Evolutionary conservation across 108 stramenopile genomes (phyloP).

Genomic region (Nitzschia sp.): DNA sequence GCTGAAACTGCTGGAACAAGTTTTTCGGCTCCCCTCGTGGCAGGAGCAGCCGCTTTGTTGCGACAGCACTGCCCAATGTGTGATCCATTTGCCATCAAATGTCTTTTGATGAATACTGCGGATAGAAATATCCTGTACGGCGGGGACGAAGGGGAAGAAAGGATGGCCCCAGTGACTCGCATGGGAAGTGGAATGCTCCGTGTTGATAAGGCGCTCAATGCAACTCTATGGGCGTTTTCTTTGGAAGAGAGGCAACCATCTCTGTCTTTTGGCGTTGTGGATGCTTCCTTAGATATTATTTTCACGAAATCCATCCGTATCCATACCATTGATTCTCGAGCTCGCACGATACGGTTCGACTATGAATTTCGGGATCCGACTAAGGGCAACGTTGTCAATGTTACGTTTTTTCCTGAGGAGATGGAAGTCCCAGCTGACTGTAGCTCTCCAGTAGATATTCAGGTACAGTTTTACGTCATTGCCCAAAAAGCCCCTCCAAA

Average conservation of each 20-base stretch:
- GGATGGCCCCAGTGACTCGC: slow-evolving; percentile 20
- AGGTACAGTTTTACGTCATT: slow-evolving; percentile 15
- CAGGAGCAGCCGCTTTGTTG: slow-evolving; percentile 77
- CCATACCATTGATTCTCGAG: neutral
- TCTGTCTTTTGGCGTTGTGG: slow-evolving; percentile 23
- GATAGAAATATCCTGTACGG: slow-evolving; percentile 15
- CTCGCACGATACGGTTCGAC: neutral
- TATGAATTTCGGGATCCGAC: slow-evolving; percentile 1
- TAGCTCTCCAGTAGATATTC: neutral
- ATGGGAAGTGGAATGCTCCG: slow-evolving; percentile 34
- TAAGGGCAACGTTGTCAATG: neutral
- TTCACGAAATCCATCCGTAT: slow-evolving; percentile 10
- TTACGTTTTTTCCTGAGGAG: neutral
- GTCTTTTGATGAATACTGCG: slow-evolving; percentile 36
- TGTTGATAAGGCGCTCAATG: slow-evolving; percentile 23
- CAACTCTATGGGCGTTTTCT: slow-evolving; percentile 36
- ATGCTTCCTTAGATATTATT: slow-evolving; percentile 9
- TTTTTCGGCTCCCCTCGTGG: slow-evolving; percentile 79
- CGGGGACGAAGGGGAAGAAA: neutral
- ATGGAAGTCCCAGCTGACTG: slow-evolving; percentile 14
- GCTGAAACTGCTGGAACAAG: slow-evolving; percentile 39
- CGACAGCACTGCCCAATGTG: slow-evolving; percentile 20
- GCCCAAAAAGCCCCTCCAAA: slow-evolving; percentile 21
- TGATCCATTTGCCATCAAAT: slow-evolving; percentile 34
- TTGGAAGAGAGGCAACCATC: slow-evolving; percentile 29